These are phyloP conservation scores for Metarhizium humberi DNA, from an alignment of 2,329 filamentous ascomycete species.

Conservation along the genomic window DNA sequence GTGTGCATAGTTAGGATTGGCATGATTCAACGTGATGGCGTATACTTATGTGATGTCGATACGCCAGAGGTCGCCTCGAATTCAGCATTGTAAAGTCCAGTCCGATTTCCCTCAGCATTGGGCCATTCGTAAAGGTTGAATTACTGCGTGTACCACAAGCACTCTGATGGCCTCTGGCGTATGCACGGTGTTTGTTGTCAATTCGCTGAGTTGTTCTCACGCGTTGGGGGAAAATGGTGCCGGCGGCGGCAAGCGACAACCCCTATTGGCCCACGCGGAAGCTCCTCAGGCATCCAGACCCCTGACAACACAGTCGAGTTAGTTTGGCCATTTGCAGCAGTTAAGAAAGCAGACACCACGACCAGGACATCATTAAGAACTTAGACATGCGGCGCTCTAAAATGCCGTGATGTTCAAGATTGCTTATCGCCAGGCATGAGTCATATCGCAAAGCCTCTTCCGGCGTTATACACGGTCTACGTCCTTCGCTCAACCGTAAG, in stretches of 20 bases:
- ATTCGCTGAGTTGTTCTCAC: too few species aligned
- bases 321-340: too few species aligned
- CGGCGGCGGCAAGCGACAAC: not conserved
- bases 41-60: too few species aligned
- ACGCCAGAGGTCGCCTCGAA: too few species aligned
- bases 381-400: not conserved
- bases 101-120: not conserved
- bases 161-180: too few species aligned
- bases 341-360: not conserved
- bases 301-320: too few species aligned
- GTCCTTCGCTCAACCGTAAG: constrained; percentile 75
- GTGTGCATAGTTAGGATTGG: too few species aligned
- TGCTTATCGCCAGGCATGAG: constrained; percentile 24
- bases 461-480: constrained; percentile 89
- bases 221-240: too few species aligned
- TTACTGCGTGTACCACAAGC: too few species aligned
- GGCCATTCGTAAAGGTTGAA: not conserved
- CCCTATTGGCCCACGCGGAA: not conserved
- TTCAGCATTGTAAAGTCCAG: too few species aligned
- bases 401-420: not conserved
- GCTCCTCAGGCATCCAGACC: not conserved
- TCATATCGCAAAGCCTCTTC: constrained; percentile 50
- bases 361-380: not conserved
- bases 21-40: too few species aligned
- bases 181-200: too few species aligned